Base-by-base conservation (phyloP, 768 basidiomycete genomes). In the Pleurotus pulmonarius region DNA sequence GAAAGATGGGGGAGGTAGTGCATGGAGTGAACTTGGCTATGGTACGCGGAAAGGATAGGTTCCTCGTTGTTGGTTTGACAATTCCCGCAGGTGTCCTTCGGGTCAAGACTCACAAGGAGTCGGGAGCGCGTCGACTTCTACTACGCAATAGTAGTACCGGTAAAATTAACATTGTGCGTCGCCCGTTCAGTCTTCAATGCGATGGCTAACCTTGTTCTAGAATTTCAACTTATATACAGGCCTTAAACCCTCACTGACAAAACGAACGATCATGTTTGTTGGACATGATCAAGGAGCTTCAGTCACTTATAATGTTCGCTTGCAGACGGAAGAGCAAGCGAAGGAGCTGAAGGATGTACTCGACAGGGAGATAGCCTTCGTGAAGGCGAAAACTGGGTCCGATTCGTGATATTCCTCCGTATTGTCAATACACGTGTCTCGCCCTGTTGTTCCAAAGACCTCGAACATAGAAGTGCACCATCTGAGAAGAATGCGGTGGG, bases 141-240 rank as follows among this genome's bases (percentile, higher is more conserved):
- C 70, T 91, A 64, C 79, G 90, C 54, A 90, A 90, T 60, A 88
- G 82, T 63, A 80, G 70, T 46, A 89, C 87, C 20, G 90, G 90
- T 15, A 90, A 87, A 66, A 83, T 93, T 59, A 74, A 82, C 56
- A 75, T 92, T 41, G 90, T 92, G 57, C 47, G 88, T 80, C 12
- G 29, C 60, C 20, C 43, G 39, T 39, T 38, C 60, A 22, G 8
- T 8, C 16, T 46, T 7, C 5, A n/a, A 12, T 34, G 18, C 49
- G 49, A 46, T 53, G 26, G 66, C 58, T 46, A 6, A 26, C 53
- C 40, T 44, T 58, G 41, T 22, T 16, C n/a, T 65, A 92, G 90
- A 92, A 92, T 67, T 92, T 91, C 75, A 79, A 77, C 55, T 67
- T 92, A 38, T 83, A 89, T 63, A 62, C 74, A 0, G 80, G 79